These are phyloP conservation scores for Cylindricascospora bacillispora DNA, from an alignment of 1,139 yeast genomes.

Conservation along the genomic window DNA sequence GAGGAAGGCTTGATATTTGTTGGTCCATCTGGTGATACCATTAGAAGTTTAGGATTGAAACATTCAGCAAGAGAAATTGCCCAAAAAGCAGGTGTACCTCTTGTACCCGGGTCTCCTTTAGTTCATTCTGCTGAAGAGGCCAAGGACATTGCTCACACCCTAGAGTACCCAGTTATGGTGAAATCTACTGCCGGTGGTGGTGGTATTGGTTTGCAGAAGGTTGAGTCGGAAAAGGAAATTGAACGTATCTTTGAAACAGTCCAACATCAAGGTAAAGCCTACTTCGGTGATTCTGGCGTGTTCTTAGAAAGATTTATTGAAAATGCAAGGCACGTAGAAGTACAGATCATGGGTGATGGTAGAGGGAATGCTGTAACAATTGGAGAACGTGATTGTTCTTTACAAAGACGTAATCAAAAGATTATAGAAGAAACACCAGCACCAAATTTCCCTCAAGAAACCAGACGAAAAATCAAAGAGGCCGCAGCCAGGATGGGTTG, in stretches of 20 bases:
- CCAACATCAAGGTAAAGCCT: slow-evolving; percentile 83
- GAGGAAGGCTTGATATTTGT: slow-evolving; percentile 79
- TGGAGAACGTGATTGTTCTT: slow-evolving; percentile 95
- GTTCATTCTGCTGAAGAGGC: slow-evolving; percentile 65
- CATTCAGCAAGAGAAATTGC: slow-evolving; percentile 96
- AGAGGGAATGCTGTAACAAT: slow-evolving; percentile 80
- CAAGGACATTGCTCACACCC: slow-evolving; percentile 53
- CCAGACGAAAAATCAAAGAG: slow-evolving; percentile 60
- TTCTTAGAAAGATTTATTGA: slow-evolving; percentile 89
- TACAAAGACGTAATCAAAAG: slow-evolving; percentile 94
- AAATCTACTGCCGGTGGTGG: slow-evolving; percentile 99
- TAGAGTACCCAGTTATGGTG: slow-evolving; percentile 89
- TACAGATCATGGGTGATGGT: slow-evolving; percentile 95
- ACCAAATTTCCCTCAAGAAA: slow-evolving; percentile 72
- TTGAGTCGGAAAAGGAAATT: slow-evolving; percentile 67
- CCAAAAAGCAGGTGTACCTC: slow-evolving; percentile 73
- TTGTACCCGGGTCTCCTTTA: slow-evolving; percentile 89
- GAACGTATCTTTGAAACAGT: slow-evolving; percentile 80
- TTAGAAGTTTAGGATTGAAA: slow-evolving; percentile 79
- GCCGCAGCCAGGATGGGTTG: slow-evolving; percentile 79
- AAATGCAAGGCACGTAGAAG: slow-evolving; percentile 89
- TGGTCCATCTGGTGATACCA: slow-evolving; percentile 91
- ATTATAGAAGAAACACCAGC: slow-evolving; percentile 97
- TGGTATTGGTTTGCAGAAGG: slow-evolving; percentile 93
- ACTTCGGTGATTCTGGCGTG: slow-evolving; percentile 91